Conservation (phyloP, 1,139 yeast genomes). For the Suhomyces choctaworum region DNA sequence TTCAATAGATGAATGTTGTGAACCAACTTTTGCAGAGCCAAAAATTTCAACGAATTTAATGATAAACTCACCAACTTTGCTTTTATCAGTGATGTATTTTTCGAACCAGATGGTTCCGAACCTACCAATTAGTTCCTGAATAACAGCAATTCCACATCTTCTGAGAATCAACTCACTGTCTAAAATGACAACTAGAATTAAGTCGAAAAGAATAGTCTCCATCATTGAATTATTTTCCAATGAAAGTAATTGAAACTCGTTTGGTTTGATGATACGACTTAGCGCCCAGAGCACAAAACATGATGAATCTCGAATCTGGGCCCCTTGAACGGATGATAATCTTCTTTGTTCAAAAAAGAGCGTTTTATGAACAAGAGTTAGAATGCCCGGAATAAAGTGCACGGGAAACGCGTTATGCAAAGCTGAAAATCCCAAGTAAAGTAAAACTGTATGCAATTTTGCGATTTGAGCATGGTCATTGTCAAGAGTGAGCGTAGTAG, state of each 20-base stretch:
- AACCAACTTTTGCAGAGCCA: conserved; percentile 14
- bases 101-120: conserved; percentile 45
- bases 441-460: conserved; percentile 36
- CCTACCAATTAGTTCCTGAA: conserved; percentile 84
- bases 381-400: conserved; percentile 23
- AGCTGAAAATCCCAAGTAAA: conserved; percentile 38
- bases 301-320: conserved; percentile 78
- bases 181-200: conserved; percentile 58
- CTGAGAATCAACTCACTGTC: conserved; percentile 76
- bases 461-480: conserved; percentile 26
- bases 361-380: conserved; percentile 44
- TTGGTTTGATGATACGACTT: conserved; percentile 24
- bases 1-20: conserved; percentile 26
- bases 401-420: conserved; percentile 32
- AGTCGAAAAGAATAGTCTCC: conserved; percentile 35
- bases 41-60: conserved; percentile 60
- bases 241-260: conserved; percentile 13
- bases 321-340: conserved; percentile 55
- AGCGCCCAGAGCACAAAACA: conserved; percentile 63
- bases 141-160: conserved; percentile 81
- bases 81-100: conserved; percentile 17
- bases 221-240: conserved; percentile 19
- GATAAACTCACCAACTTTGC: conserved; percentile 34
- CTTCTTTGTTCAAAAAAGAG: conserved; percentile 55
- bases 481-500: conserved; percentile 20